Conservation (phyloP, 2,329 filamentous ascomycete species). For the Bertia moriformis region DNA sequence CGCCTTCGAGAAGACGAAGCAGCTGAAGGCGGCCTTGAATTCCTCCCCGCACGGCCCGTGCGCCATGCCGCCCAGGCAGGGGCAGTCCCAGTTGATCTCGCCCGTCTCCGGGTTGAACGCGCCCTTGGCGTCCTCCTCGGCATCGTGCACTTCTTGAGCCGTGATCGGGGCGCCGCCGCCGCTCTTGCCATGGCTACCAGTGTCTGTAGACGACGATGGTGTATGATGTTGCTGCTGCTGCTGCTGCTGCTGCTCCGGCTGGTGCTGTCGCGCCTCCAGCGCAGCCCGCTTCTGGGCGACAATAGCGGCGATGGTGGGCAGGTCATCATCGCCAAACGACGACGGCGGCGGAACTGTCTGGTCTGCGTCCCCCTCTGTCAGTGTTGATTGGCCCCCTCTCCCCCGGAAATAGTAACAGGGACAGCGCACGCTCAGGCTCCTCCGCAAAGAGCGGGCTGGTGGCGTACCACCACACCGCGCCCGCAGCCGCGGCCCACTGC, state of each 20-base stretch:
- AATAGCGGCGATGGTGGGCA: conserved; percentile 53
- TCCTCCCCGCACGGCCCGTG: conserved; percentile 88
- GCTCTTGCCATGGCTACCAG: not conserved
- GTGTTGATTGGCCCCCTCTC: conserved; percentile 1
- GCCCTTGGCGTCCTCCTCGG: conserved; percentile 34
- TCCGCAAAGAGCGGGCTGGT: conserved; percentile 79
- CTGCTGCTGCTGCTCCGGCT: no score
- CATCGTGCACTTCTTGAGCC: conserved; percentile 18
- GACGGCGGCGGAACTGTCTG: conserved; percentile 24
- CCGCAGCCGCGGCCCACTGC: conserved; percentile 64
- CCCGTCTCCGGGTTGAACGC: conserved; percentile 97
- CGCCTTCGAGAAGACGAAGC: conserved; percentile 87
- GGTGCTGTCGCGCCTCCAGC: not conserved
- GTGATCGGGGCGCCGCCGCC: not conserved
- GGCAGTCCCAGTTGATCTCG: conserved; percentile 99
- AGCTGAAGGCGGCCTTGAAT: conserved; percentile 92
- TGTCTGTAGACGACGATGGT: no score
- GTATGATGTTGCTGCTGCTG: no score
- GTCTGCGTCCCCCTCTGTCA: not conserved
- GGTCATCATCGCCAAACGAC: conserved; percentile 38
- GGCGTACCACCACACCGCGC: conserved; percentile 83
- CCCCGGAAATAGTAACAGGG: no score
- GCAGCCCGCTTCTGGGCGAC: conserved; percentile 42
- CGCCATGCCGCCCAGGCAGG: conserved; percentile 93
- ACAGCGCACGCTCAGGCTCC: conserved; percentile 54